Percentiles rank a stretch among this genome's conserved stretches.
These are phyloP conservation scores for Roridomyces roridus DNA, from an alignment of 768 basidiomycete species.

Conservation along the genomic window DNA sequence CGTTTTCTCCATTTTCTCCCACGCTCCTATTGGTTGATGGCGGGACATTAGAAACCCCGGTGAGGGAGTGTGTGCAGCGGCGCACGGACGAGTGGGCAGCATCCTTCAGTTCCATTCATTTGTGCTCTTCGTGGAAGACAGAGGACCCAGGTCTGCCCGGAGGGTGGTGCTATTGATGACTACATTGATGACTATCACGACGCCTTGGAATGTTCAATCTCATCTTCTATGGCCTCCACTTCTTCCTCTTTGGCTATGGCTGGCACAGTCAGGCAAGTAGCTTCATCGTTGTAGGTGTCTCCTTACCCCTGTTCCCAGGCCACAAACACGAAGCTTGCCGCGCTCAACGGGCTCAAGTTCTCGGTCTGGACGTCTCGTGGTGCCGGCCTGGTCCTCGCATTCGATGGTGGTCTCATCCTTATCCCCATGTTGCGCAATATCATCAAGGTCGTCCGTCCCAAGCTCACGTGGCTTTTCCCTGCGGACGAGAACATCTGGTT, in stretches of 20 bases:
- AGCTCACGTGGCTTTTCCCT: conserved; percentile 82
- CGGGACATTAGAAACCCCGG: too few relatives aligned
- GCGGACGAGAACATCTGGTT: conserved; percentile 97
- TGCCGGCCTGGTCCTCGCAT: conserved; percentile 89
- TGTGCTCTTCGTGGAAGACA: too few relatives aligned
- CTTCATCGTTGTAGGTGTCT: not conserved
- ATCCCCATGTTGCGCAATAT: conserved; percentile 91
- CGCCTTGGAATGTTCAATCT: too few relatives aligned
- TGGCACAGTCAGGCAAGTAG: conserved; percentile 80
- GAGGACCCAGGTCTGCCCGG: too few relatives aligned
- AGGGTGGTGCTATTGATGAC: too few relatives aligned
- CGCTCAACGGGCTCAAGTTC: conserved; percentile 78
- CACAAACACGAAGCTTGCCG: conserved; percentile 67
- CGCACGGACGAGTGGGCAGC: too few relatives aligned
- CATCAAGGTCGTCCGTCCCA: conserved; percentile 83
- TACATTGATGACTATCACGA: too few relatives aligned
- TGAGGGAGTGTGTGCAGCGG: too few relatives aligned
- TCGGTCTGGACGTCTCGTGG: conserved; percentile 93
- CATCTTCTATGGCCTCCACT: conserved; percentile 81
- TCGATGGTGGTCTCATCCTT: conserved; percentile 85
- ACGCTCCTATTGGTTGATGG: too few relatives aligned
- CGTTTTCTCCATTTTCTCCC: too few relatives aligned
- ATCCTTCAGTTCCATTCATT: too few relatives aligned
- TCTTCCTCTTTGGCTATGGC: conserved; percentile 81
- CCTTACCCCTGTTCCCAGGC: conserved; percentile 43